Base-by-base conservation (phyloP, 2,329 filamentous ascomycete species). In the Pseudocercospora macadamiae region DNA sequence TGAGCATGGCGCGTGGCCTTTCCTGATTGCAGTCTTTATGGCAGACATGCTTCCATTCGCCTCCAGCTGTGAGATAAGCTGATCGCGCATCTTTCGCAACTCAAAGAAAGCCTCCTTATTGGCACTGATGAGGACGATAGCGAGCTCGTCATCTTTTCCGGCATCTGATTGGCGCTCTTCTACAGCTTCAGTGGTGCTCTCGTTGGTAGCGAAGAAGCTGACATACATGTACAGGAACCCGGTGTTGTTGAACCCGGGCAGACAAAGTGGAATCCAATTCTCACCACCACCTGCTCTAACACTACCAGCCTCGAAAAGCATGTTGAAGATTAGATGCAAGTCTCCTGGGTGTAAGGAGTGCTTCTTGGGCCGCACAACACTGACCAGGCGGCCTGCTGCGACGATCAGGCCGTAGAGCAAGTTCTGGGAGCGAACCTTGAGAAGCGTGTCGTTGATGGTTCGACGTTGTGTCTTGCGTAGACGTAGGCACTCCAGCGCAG, bases 181-280 rank as follows among this genome's bases (percentile, higher is more conserved):
- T 10, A 26, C 10, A 7, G 49, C 16, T 16, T 30, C 32, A 4
- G 37, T 30, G 21, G 49, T 54, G 37, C 36, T 54, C 79, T 21
- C 80, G 75, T 42, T 82, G 34, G 85, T 80, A 66, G 91, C 87
- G 62, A 99, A 84, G 74, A 97, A 99, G 79, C 91, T 96, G 72
- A 99, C 95, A 71, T 97, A 99, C 92, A 99, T 97, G 79, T 99
- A 97, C 1, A 99, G 82, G 72, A 96, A 99, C 23, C 95, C 96
- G 52, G 88, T 90, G 74, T 91, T 97, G 77, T 99, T 99, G 78
- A 99, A 99, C 4, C 93, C 93, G 0, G 95, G 96, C 2, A 99
- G 83, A 69, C 95, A 99, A 5, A 99, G 82, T 0, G 95, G 95
- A 48, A 97, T 93, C 95, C 95, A 99, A 69, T 93, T 97, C 75